Evolutionary conservation across 768 basidiomycete species (phyloP).

Genomic region (Suillus tomentosus): DNA sequence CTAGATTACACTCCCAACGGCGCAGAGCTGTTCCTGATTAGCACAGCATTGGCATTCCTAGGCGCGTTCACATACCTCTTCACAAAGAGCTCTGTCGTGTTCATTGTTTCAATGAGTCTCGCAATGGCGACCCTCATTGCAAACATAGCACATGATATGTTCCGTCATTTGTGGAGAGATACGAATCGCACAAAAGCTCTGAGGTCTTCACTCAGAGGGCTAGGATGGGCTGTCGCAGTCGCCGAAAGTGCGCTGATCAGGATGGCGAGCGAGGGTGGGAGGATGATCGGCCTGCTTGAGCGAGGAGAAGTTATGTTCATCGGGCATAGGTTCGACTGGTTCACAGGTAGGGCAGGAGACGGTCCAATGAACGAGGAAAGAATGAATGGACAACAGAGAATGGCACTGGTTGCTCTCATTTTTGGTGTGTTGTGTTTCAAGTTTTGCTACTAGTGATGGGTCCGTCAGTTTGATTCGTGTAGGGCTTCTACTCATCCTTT

Average conservation of each 20-base stretch:
- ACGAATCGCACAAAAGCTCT: constrained; percentile 34
- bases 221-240: constrained; percentile 44
- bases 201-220: constrained; percentile 37
- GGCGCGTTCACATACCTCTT: constrained; percentile 23
- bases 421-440: neutral
- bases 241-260: constrained; percentile 53
- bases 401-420: constrained; percentile 21
- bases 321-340: constrained; percentile 58
- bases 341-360: constrained; percentile 41
- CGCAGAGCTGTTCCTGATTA: constrained; percentile 44
- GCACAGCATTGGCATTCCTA: constrained; percentile 15
- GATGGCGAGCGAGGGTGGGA: constrained; percentile 52
- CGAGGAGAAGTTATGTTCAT: constrained; percentile 42
- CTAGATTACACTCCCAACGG: constrained; percentile 49
- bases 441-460: neutral
- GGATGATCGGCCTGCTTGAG: constrained; percentile 45
- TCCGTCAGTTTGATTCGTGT: too few relatives aligned
- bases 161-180: constrained; percentile 49
- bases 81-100: constrained; percentile 15
- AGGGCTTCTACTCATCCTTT: neutral
- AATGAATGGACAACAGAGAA: constrained; percentile 39
- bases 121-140: constrained; percentile 34
- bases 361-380: constrained; percentile 48
- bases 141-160: constrained; percentile 51
- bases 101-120: constrained; percentile 24